Conservation (phyloP, 495 filamentous ascomycete genomes). For the Tuber calosporum region DNA sequence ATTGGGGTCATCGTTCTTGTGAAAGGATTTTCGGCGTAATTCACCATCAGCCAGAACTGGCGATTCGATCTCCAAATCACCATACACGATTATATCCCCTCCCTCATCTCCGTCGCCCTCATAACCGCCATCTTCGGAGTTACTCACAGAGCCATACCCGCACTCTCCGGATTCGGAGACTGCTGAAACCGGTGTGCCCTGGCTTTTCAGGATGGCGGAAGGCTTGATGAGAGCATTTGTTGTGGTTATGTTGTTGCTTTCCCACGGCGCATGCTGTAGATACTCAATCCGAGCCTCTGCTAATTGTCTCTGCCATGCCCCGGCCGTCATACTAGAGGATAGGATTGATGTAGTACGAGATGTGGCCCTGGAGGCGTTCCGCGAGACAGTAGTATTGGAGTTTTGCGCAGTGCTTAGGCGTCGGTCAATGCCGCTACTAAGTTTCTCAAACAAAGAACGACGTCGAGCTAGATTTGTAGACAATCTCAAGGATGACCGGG, state of each 20-base stretch:
- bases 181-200: slow-evolving; percentile 24
- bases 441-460: slow-evolving; percentile 23
- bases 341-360: background rate
- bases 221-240: slow-evolving; percentile 11
- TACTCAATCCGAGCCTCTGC: slow-evolving; percentile 32
- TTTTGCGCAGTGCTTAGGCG: slow-evolving; percentile 19
- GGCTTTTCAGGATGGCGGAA: slow-evolving; percentile 24
- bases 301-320: slow-evolving; percentile 10
- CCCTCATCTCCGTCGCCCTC: background rate
- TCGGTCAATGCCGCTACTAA: slow-evolving; percentile 21
- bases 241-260: background rate
- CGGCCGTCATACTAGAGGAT: background rate
- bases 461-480: slow-evolving; percentile 22
- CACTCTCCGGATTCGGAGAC: slow-evolving; percentile 14
- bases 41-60: slow-evolving; percentile 2
- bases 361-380: background rate
- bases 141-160: background rate
- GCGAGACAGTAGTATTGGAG: background rate
- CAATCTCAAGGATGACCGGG: slow-evolving; percentile 8
- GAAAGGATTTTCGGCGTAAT: slow-evolving; percentile 11
- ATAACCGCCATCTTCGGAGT: background rate
- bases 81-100: slow-evolving; percentile 10
- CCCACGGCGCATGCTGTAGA: slow-evolving; percentile 23
- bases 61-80: slow-evolving; percentile 13
- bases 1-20: slow-evolving; percentile 11